Conservation (phyloP, 2,329 filamentous ascomycete genomes). For the Cercospora canescens region DNA sequence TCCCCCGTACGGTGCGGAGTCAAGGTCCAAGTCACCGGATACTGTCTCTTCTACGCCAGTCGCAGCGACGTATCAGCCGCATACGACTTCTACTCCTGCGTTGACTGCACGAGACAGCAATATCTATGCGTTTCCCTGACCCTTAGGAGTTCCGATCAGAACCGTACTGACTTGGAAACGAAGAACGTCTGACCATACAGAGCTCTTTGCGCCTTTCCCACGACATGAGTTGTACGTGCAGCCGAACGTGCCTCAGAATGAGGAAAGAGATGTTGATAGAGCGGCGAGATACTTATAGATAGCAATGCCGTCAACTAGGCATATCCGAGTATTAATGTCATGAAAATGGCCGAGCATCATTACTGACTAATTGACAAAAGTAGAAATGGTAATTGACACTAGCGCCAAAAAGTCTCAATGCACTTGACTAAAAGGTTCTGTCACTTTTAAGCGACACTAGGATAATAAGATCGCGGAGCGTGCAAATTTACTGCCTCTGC, state of each 20-base stretch:
- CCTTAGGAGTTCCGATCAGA: neutral
- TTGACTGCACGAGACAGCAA: neutral
- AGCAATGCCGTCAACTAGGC: too few species aligned
- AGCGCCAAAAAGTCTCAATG: too few species aligned
- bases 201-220: neutral
- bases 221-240: neutral
- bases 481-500: too few species aligned
- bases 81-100: neutral
- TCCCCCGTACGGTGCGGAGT: neutral
- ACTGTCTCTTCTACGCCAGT: neutral
- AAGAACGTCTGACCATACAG: neutral
- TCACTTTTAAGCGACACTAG: too few species aligned
- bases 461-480: too few species aligned
- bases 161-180: neutral
- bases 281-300: neutral
- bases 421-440: too few species aligned
- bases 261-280: neutral
- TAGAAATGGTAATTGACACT: too few species aligned
- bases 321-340: too few species aligned
- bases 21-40: neutral
- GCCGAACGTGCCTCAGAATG: neutral
- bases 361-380: too few species aligned
- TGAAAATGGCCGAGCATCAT: too few species aligned
- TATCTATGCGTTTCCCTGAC: neutral
- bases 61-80: neutral